Evolutionary conservation across 306 rosid species (phyloP).

Genomic region (Leucaena leucocephala): DNA sequence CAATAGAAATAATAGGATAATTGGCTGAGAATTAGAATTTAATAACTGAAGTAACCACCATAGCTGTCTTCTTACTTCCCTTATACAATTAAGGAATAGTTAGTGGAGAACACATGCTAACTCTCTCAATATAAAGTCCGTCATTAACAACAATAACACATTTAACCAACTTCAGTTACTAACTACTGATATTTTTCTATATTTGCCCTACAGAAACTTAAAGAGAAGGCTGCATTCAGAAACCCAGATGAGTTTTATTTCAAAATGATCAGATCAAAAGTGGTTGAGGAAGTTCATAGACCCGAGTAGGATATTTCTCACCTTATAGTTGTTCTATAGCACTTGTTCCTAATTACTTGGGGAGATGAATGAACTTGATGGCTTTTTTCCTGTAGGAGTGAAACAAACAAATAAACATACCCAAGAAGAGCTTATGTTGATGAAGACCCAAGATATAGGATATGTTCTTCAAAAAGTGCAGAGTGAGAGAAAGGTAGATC

Average conservation of each 20-base stretch:
- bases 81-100: not conserved
- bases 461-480: conserved; percentile 76
- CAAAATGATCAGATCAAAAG: conserved; percentile 65
- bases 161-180: not conserved
- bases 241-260: conserved; percentile 86
- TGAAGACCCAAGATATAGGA: conserved; percentile 86
- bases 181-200: not conserved
- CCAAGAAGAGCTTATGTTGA: conserved; percentile 70
- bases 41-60: not conserved
- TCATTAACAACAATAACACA: not conserved
- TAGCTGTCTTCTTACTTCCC: not conserved
- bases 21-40: no score
- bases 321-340: conserved; percentile 9
- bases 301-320: conserved; percentile 42
- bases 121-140: not conserved
- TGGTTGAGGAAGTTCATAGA: conserved; percentile 71
- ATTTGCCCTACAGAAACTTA: conserved; percentile 61
- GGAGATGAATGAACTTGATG: not conserved
- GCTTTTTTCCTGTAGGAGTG: conserved; percentile 48
- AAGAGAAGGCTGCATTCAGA: conserved; percentile 69
- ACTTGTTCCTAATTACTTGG: not conserved
- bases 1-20: no score
- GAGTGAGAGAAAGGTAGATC: conserved; percentile 72
- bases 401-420: conserved; percentile 70
- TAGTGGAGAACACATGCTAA: not conserved